These are phyloP conservation scores for Cystobasidium pallidum DNA, from an alignment of 1,284 basidiomycete genomes.

Conservation along the genomic window DNA sequence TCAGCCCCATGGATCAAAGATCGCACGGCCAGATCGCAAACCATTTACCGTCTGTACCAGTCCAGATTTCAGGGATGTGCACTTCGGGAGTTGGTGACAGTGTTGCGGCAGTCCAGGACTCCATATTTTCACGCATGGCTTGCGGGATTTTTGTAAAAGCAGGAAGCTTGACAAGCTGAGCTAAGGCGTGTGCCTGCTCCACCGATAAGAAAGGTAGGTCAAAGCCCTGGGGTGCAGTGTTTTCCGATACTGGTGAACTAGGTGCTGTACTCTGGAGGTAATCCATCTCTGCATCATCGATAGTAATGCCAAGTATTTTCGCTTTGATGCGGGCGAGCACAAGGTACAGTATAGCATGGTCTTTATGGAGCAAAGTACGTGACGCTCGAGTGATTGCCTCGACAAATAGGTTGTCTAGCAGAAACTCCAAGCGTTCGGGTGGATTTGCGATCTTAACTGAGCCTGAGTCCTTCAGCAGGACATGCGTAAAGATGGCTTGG, in stretches of 20 bases:
- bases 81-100: slow-evolving; percentile 71
- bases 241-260: not conserved
- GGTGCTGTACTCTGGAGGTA: slow-evolving; percentile 70
- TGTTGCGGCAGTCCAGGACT: slow-evolving; percentile 78
- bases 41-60: slow-evolving; percentile 43
- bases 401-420: slow-evolving; percentile 89
- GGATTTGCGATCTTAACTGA: slow-evolving; percentile 77
- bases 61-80: slow-evolving; percentile 61
- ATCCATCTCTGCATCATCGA: slow-evolving; percentile 79
- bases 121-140: slow-evolving; percentile 68
- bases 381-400: slow-evolving; percentile 87
- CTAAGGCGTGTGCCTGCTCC: slow-evolving; percentile 66
- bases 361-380: slow-evolving; percentile 84
- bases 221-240: not conserved
- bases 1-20: not conserved
- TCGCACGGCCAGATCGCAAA: not conserved
- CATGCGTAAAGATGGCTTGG: slow-evolving; percentile 96
- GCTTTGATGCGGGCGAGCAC: slow-evolving; percentile 84
- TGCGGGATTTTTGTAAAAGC: slow-evolving; percentile 76
- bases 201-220: slow-evolving; percentile 10
- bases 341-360: slow-evolving; percentile 88
- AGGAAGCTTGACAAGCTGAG: slow-evolving; percentile 56
- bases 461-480: slow-evolving; percentile 88
- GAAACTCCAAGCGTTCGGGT: slow-evolving; percentile 71
- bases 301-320: slow-evolving; percentile 69